Conservation (phyloP, 768 basidiomycete genomes). For the Kwoniella mangroviensis region DNA sequence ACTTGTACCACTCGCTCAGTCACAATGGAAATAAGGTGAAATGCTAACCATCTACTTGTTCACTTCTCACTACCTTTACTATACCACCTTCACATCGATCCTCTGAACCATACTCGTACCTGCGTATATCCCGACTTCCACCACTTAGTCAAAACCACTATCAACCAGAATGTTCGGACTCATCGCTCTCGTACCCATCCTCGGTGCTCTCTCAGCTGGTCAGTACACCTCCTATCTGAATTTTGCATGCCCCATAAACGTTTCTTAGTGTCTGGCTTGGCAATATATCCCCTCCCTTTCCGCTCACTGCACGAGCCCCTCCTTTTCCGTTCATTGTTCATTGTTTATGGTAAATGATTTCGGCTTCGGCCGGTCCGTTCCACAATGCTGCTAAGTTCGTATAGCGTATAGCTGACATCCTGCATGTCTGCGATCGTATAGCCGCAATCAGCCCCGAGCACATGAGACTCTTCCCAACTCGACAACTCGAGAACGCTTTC, state of each 20-base stretch:
- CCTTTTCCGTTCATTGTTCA: neutral
- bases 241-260: neutral
- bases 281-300: neutral
- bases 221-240: neutral
- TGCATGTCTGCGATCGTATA: no score
- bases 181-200: slow-evolving; percentile 24
- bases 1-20: neutral
- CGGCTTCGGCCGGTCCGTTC: slow-evolving; percentile 2
- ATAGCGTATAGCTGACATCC: no score
- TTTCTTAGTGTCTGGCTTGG: neutral
- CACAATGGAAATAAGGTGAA: neutral
- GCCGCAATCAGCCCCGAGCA: slow-evolving; percentile 18
- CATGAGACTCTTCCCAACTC: slow-evolving; percentile 16
- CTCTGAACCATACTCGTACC: neutral
- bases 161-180: slow-evolving; percentile 22
- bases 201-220: slow-evolving; percentile 26
- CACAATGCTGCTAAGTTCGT: no score
- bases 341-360: slow-evolving; percentile 6
- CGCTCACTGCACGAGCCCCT: neutral
- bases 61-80: neutral
- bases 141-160: neutral
- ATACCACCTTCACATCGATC: neutral
- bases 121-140: neutral
- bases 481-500: slow-evolving; percentile 5
- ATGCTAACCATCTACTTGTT: neutral